These are phyloP conservation scores for Aspergillus sp. DNA, from an alignment of 2,329 filamentous ascomycete species.

Conservation along the genomic window DNA sequence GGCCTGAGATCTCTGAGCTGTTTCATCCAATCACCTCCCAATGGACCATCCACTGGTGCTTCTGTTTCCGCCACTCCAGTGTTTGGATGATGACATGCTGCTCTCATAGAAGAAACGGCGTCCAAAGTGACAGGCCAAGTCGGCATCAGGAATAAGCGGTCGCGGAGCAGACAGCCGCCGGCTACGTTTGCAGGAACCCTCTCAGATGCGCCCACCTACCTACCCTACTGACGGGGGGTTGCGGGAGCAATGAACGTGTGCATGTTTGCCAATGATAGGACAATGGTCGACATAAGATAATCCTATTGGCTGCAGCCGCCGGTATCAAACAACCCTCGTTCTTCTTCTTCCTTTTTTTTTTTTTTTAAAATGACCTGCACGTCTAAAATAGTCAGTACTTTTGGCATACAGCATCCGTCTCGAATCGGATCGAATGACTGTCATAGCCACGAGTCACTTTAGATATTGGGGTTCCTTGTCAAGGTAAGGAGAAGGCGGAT, in stretches of 20 bases:
- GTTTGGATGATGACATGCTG: slow-evolving; percentile 11
- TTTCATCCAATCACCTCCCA: slow-evolving; percentile 26
- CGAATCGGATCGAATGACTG: slow-evolving; percentile 6
- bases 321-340: slow-evolving; percentile 28
- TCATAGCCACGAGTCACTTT: slow-evolving; percentile 1
- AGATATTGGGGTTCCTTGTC: slow-evolving; percentile 11
- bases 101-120: background rate
- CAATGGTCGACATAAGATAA: slow-evolving; percentile 15
- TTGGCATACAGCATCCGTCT: slow-evolving; percentile 13
- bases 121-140: slow-evolving; percentile 9
- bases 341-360: background rate
- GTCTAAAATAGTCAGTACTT: slow-evolving; percentile 27
- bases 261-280: slow-evolving; percentile 33
- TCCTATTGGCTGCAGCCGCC: slow-evolving; percentile 27
- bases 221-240: slow-evolving; percentile 15
- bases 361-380: slow-evolving; percentile 17
- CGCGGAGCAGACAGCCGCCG: slow-evolving; percentile 28
- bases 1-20: slow-evolving; percentile 21
- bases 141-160: slow-evolving; percentile 6
- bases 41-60: slow-evolving; percentile 10
- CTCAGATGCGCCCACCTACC: slow-evolving; percentile 21
- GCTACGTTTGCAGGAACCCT: slow-evolving; percentile 35
- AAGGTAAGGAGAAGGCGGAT: slow-evolving; percentile 2
- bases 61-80: slow-evolving; percentile 6
- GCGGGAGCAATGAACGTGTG: slow-evolving; percentile 8